These are phyloP conservation scores for Thermoascus crustaceus DNA, from an alignment of 2,329 filamentous ascomycete species.

Conservation along the genomic window DNA sequence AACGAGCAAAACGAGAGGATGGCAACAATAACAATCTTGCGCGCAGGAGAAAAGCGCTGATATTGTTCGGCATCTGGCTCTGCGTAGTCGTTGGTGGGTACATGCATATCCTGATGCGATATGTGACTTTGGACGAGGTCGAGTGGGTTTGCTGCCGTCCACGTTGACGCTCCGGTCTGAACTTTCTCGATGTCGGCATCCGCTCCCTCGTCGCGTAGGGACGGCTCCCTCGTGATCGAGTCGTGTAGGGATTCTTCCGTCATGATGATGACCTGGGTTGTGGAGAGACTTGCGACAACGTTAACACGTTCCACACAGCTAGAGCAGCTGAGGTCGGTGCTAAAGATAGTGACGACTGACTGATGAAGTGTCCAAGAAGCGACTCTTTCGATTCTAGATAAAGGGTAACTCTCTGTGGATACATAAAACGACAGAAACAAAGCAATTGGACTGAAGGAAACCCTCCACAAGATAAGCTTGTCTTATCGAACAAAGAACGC, in stretches of 20 bases:
- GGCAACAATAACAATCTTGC: constrained; percentile 60
- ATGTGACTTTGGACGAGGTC: constrained; percentile 23
- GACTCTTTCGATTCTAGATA: too few relatives aligned
- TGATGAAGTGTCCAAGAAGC: too few relatives aligned
- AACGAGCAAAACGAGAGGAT: constrained; percentile 69
- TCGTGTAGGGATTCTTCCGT: not conserved
- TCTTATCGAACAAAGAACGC: too few relatives aligned
- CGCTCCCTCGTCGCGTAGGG: not conserved
- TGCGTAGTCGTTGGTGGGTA: constrained; percentile 21
- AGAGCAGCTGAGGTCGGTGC: too few relatives aligned
- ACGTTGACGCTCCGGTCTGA: constrained; percentile 1
- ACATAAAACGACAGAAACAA: too few relatives aligned
- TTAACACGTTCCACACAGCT: too few relatives aligned
- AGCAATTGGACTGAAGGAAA: too few relatives aligned
- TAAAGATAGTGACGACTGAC: too few relatives aligned
- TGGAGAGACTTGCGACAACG: too few relatives aligned
- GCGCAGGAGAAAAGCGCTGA: constrained; percentile 51
- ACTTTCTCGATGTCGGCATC: not conserved
- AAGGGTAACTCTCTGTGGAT: too few relatives aligned
- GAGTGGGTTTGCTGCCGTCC: constrained; percentile 17
- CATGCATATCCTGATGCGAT: constrained; percentile 25
- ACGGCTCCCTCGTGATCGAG: not conserved
- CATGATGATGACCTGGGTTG: too few relatives aligned
- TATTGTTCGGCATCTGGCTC: constrained; percentile 51
- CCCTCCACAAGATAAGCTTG: too few relatives aligned